Evolutionary conservation across 2,329 filamentous ascomycete species (phyloP).

Genomic region (Plectosphaerella plurivora): DNA sequence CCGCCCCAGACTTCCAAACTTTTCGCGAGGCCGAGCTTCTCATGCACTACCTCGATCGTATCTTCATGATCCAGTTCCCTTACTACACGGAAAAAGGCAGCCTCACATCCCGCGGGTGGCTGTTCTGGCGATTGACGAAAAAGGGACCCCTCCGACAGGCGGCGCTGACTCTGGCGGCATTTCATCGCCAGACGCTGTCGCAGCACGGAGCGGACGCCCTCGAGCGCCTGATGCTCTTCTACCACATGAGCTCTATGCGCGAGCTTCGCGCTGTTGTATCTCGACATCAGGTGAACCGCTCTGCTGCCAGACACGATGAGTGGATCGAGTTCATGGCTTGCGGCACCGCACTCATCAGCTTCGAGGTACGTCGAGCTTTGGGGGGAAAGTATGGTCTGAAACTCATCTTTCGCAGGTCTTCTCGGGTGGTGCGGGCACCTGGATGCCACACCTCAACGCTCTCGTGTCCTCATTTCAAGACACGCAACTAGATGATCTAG

Average conservation of each 20-base stretch:
- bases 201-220: conserved; percentile 11
- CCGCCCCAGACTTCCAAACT: neutral
- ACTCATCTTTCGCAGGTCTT: conserved; percentile 3
- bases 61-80: conserved; percentile 19
- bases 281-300: neutral
- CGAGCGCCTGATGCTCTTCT: conserved; percentile 14
- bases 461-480: neutral
- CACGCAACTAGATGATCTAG: neutral
- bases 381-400: no score
- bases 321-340: conserved; percentile 19
- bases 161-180: conserved; percentile 18
- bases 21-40: conserved; percentile 19
- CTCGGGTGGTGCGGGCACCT: conserved; percentile 6
- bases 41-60: conserved; percentile 21
- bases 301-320: conserved; percentile 10
- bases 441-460: conserved; percentile 8
- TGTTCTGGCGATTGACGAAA: conserved; percentile 16
- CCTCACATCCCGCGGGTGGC: conserved; percentile 19
- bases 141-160: conserved; percentile 18
- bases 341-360: conserved; percentile 19
- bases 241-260: conserved; percentile 20
- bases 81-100: conserved; percentile 19
- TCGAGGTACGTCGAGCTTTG: conserved; percentile 14
- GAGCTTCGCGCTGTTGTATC: conserved; percentile 14
- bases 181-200: conserved; percentile 18